Percentiles rank a stretch among this genome's conserved stretches.
phyloP scores from a whole-genome alignment of 768 basidiomycete genomes.

The Tulasnella sp. region DNA sequence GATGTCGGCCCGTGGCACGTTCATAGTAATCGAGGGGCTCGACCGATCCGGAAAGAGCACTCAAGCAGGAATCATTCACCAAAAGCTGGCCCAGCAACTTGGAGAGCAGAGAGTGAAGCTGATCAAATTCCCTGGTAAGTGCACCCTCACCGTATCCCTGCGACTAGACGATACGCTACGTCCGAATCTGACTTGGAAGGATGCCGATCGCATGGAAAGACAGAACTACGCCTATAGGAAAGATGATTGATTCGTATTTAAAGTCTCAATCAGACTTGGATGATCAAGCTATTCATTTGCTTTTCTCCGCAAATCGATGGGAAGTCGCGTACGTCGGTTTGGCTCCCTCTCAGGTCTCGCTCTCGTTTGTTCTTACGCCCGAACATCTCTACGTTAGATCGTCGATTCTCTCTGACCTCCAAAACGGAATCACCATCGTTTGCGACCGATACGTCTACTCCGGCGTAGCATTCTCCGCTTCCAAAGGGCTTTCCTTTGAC shows the following conservation, averaged over 20 bases:
- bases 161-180: background rate
- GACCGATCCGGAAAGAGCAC: conserved; percentile 95
- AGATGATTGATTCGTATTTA: conserved; percentile 92
- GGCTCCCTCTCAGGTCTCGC: background rate
- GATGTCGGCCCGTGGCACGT: conserved; percentile 60
- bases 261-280: conserved; percentile 83
- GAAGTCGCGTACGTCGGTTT: conserved; percentile 70
- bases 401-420: conserved; percentile 62
- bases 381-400: conserved; percentile 48
- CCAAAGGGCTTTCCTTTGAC: conserved; percentile 60
- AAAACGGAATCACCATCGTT: conserved; percentile 69
- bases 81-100: conserved; percentile 51
- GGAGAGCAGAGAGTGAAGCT: conserved; percentile 56
- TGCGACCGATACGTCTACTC: conserved; percentile 98
- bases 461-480: conserved; percentile 78
- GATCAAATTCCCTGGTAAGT: conserved; percentile 86
- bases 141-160: background rate
- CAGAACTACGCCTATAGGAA: conserved; percentile 85
- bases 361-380: background rate
- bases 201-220: conserved; percentile 53
- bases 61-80: conserved; percentile 66
- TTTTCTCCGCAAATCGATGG: conserved; percentile 98
- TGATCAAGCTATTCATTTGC: conserved; percentile 87
- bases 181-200: background rate
- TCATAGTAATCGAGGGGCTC: conserved; percentile 95